These are phyloP conservation scores for Chaetomium fimeti DNA, from an alignment of 495 filamentous ascomycete species.

Conservation along the genomic window DNA sequence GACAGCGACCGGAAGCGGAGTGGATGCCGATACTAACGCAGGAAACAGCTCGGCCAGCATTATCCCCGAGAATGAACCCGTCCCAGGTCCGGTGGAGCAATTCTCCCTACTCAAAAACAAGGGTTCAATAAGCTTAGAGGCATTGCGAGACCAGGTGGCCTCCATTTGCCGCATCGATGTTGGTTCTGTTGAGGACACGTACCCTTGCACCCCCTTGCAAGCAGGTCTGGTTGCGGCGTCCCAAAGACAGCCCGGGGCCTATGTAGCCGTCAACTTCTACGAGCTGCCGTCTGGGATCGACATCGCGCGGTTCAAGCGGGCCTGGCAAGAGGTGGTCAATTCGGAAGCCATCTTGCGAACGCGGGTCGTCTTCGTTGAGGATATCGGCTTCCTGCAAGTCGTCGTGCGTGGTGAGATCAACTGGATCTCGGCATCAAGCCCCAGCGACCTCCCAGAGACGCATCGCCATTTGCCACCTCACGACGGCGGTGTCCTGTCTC, in stretches of 20 bases:
- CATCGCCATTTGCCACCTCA: conserved; percentile 22
- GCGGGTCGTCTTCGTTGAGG: conserved; percentile 26
- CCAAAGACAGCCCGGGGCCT: conserved; percentile 12
- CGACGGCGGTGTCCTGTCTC: conserved; percentile 24
- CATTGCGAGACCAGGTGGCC: conserved; percentile 20
- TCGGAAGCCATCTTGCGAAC: conserved; percentile 53
- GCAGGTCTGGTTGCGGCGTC: conserved; percentile 52
- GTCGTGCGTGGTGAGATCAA: conserved; percentile 21
- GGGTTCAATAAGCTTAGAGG: background rate
- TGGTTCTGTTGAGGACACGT: conserved; percentile 28
- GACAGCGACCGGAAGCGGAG: background rate
- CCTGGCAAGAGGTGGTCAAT: conserved; percentile 55
- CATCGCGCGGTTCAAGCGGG: conserved; percentile 49
- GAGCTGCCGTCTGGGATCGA: conserved; percentile 46
- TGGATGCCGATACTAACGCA: background rate
- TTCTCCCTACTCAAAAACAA: conserved; percentile 22
- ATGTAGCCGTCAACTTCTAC: conserved; percentile 42
- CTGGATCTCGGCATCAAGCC: conserved; percentile 19
- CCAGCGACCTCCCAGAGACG: conserved; percentile 9
- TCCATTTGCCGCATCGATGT: conserved; percentile 28
- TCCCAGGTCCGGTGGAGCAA: background rate
- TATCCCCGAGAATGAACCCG: background rate
- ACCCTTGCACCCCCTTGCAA: conserved; percentile 58
- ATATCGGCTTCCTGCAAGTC: conserved; percentile 27
- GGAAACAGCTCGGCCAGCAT: background rate